Evolutionary conservation across 2,329 filamentous ascomycete genomes (phyloP), one percentile per base, ranked within the genome.

Genomic region (Onygena corvina): DNA sequence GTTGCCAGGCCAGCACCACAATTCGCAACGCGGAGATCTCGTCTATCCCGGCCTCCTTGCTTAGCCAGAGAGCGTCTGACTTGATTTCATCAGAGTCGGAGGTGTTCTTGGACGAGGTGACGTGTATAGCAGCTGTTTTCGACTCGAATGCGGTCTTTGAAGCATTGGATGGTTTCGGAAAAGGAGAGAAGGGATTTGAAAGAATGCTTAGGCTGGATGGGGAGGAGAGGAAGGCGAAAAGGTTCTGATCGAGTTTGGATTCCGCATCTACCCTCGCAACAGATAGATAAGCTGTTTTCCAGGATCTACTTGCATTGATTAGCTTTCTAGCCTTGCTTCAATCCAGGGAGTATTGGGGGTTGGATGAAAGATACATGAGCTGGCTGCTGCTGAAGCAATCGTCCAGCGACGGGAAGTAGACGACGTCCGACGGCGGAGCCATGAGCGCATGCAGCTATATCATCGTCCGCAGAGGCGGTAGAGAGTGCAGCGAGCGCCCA

Each of bases 61-160:
- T 89, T 54, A 98, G 71, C 88, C 89, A 96, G 57, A 84, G 64
- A 29, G 87, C 78, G 70, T 96, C 89, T 42, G 79, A 77, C 68
- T 94, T 94, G 63, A 96, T 79, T 60, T 83, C 72, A 33, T 84
- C 80, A 56, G 94, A 73, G 60, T 89, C 79, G 62, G 83, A 86
- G 50, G 77, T 77, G 34, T 77, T 76, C 58, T 77, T 79, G 9
- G 77, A 71, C 14, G 84, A 80, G 1, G 86, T 79, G 45, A 88
- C 79, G 63, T 94, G 84, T 53, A 95, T 93, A 3, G 88, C 84
- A 18, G 88, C 84, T 0, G 86, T 94, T 66, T 83, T 88, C 16
- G 84, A 84, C 53, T 93, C 84, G 61, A 93, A 93, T 14, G 77
- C 76, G 56, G 77, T 74, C 65, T 81, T 85, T 25, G 83, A 77